Percentiles rank a stretch among this genome's conserved stretches.
These are phyloP conservation scores for Phialemoniopsis sp. DNA, from an alignment of 2,329 filamentous ascomycete genomes.

Conservation along the genomic window DNA sequence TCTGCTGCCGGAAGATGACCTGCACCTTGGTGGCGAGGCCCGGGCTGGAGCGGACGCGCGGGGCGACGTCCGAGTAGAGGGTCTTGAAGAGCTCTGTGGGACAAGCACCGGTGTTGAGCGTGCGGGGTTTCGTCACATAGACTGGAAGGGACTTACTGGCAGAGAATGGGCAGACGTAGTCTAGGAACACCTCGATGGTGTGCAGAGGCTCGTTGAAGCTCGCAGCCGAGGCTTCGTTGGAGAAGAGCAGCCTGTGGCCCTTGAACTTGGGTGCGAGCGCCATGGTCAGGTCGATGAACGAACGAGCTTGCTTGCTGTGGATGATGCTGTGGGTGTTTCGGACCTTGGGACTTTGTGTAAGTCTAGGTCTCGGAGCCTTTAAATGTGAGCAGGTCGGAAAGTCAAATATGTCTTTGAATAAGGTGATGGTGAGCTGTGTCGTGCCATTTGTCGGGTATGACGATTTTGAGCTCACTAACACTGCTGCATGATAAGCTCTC, in stretches of 20 bases:
- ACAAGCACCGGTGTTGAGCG: background rate
- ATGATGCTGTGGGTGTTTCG: too few species aligned
- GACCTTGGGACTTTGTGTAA: too few species aligned
- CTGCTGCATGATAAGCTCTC: too few species aligned
- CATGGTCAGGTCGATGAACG: constrained; percentile 40
- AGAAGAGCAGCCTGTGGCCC: constrained; percentile 61
- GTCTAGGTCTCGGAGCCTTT: too few species aligned
- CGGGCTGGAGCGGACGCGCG: constrained; percentile 60
- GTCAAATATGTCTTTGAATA: too few species aligned
- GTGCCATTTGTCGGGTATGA: too few species aligned
- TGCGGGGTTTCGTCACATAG: background rate
- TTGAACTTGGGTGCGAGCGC: constrained; percentile 75
- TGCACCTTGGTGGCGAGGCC: constrained; percentile 52
- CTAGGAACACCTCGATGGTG: constrained; percentile 67
- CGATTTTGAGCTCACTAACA: too few species aligned
- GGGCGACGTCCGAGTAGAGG: constrained; percentile 62
- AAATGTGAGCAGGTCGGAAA: too few species aligned
- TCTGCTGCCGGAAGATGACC: constrained; percentile 83
- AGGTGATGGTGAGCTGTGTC: too few species aligned
- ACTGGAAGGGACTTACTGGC: constrained; percentile 24
- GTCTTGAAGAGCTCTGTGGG: constrained; percentile 69
- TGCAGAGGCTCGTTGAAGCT: constrained; percentile 39
- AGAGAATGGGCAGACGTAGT: constrained; percentile 83
- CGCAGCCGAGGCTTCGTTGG: constrained; percentile 26
- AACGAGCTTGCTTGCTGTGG: too few species aligned